A percentile compares a stretch with the other conserved stretches of the same genome.
Evolutionary conservation across 2,329 filamentous ascomycete species (phyloP).

Genomic region (Exophiala sp.): DNA sequence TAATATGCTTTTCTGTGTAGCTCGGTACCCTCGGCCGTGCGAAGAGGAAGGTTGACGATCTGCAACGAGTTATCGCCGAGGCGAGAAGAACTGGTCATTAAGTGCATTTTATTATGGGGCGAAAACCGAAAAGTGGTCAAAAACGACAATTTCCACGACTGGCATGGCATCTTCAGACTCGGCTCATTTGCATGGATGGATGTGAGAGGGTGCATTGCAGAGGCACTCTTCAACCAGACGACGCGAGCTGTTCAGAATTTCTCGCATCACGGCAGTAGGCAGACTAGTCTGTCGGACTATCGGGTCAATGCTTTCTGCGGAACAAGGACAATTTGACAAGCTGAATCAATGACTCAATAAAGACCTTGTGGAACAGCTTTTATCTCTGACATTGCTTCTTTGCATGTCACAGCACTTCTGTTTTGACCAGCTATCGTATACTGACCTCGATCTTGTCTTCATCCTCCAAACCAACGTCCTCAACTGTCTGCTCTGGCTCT

Average conservation of each 20-base stretch:
- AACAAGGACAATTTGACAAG: background rate
- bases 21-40: conserved; percentile 98
- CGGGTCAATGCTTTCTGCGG: background rate
- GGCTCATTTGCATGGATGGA: background rate
- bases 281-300: background rate
- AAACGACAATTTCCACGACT: background rate
- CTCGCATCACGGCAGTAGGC: background rate
- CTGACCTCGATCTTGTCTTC: conserved; percentile 73
- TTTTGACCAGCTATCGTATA: conserved; percentile 45
- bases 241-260: background rate
- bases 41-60: conserved; percentile 99
- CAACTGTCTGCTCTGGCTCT: conserved; percentile 57
- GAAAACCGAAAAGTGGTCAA: background rate
- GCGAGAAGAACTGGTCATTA: conserved; percentile 66
- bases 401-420: background rate
- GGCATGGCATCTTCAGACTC: background rate
- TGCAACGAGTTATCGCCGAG: conserved; percentile 96
- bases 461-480: conserved; percentile 69
- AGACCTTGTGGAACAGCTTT: background rate
- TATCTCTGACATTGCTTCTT: background rate
- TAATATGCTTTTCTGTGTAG: conserved; percentile 42
- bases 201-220: background rate
- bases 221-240: background rate
- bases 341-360: conserved; percentile 1
- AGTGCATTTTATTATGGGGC: background rate